Evolutionary conservation across 2,329 filamentous ascomycete species (phyloP), one percentile per base, ranked within the genome.

Genomic region (Thelonectria rubi): DNA sequence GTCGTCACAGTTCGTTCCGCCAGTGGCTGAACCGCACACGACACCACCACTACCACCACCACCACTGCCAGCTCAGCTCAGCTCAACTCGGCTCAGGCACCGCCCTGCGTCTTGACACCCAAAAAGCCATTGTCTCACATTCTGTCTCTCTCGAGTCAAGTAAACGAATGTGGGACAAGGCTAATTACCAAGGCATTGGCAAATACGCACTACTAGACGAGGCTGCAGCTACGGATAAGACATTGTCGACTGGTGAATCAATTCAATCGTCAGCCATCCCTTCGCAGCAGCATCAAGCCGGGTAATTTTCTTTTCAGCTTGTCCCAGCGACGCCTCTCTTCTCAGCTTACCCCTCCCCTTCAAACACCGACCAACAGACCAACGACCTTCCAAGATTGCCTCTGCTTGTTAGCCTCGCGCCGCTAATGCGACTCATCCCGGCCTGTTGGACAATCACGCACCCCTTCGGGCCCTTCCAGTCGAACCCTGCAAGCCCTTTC

Each of bases 391-490:
- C 20, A 14, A 12, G 8, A 20, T 45, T 45, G 40, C 40, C 47
- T 24, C 52, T 55, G 48, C 17, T 46, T 48, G 40, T 48, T 63
- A 55, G 59, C 48, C 54, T 58, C 37, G 49, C 26, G 65, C 60
- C 66, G 69, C 69, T 72, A 72, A 72, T 71, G 68, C 66, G 63
- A 66, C 63, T 70, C 69, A 71, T 69, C 66, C 69, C 46, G 59
- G 63, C 40, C 42, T 37, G 40, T 47, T 62, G 48, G 58, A 60
- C 39, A 56, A 49, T 39, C 45, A 54, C 26, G n/a, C 45, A 15
- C 20, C 51, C 39, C 20, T 49, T 40, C 51, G 20, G 24, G 39
- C 51, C 20, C 20, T 50, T 32, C 42, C 14, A 34, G 51, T 51
- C 40, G 42, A 24, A 46, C 46, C 43, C 51, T 55, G 30, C 57